Conservation (phyloP, 208 protist species). For the Trypanosoma grayi region DNA sequence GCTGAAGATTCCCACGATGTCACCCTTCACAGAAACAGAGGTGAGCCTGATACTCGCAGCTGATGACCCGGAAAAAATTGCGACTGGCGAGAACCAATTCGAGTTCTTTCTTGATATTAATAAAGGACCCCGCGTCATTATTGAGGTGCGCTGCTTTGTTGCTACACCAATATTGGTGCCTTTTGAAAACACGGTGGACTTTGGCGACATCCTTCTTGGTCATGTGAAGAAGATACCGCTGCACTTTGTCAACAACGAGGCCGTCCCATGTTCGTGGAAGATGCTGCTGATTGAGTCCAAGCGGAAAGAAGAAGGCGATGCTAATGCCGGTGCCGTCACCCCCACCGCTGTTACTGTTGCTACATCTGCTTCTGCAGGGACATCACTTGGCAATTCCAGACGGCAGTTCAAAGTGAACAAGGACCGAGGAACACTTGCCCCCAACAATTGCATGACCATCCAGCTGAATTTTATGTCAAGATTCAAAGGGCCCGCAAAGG, state of each 20-base stretch:
- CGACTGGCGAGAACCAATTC: slow-evolving; percentile 50
- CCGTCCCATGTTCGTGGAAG: slow-evolving; percentile 88
- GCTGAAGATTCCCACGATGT: slow-evolving; percentile 67
- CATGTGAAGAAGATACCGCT: slow-evolving; percentile 80
- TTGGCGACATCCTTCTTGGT: slow-evolving; percentile 87
- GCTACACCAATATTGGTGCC: slow-evolving; percentile 85
- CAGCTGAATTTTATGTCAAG: slow-evolving; percentile 68
- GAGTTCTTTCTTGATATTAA: slow-evolving; percentile 83
- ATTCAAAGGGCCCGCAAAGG: slow-evolving; percentile 19
- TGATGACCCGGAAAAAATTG: slow-evolving; percentile 22
- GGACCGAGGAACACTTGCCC: slow-evolving; percentile 65
- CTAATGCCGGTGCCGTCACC: neutral
- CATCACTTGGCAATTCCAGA: neutral
- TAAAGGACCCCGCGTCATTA: slow-evolving; percentile 76
- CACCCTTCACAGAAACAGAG: slow-evolving; percentile 42
- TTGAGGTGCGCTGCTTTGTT: slow-evolving; percentile 90
- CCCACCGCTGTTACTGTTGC: no score
- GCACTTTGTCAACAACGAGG: slow-evolving; percentile 84
- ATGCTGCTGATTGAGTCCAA: slow-evolving; percentile 47
- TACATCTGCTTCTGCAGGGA: no score
- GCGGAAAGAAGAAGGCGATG: neutral
- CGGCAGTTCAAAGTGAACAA: slow-evolving; percentile 70
- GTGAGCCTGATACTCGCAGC: slow-evolving; percentile 59
- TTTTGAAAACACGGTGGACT: slow-evolving; percentile 68
- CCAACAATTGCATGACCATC: slow-evolving; percentile 50